Base-by-base conservation (phyloP, 2,329 filamentous ascomycete species). In the Venturiaceae sp. region DNA sequence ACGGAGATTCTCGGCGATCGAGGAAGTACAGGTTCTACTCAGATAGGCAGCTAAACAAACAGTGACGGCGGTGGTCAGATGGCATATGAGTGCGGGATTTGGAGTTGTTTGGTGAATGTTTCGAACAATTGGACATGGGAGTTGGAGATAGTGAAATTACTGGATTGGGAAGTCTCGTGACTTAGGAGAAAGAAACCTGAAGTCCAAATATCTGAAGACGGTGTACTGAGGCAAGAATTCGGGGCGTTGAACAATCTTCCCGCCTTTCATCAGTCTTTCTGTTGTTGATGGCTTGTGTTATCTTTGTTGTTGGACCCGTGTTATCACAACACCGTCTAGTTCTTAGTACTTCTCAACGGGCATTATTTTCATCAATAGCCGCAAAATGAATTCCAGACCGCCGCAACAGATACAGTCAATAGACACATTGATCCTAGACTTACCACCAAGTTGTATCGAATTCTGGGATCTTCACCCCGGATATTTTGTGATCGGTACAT, bases 401-500 rank as follows among this genome's bases (percentile, higher is more conserved):
- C 44, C 44, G 23, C 23, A 50, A 26, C 9, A 50, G 6, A 69
- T 77, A 55, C 41, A 61, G 8, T 80, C 81, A 6, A 68, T 78
- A 33, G 69, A 72, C 54, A 81, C 81, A 3, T 66, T 81, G 32
- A 76, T 70, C 4, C 74, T 90, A 21, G 82, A 88, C 56, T 75
- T 88, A 0, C 88, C 88, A 3, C 88, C 88, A 1, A 89, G 87
- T 66, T 92, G 88, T 67, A 77, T 91, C n/a, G 84, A 88, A 61
- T 90, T 91, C 65, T 87, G 83, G 62, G 83, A 84, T 1, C 70
- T 72, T 1, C 68, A 83, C 60, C 81, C 83, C 0, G 73, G 83
- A 0, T 83, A 86, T 66, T 85, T 95, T 63, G 77, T 95, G 0
- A 81, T 96, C 53, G 92, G 92, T 39, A 96, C 92, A 1, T 96